These are phyloP conservation scores for Hydrangea macrophylla DNA, from an alignment of 148 eudicot species.

Conservation along the genomic window DNA sequence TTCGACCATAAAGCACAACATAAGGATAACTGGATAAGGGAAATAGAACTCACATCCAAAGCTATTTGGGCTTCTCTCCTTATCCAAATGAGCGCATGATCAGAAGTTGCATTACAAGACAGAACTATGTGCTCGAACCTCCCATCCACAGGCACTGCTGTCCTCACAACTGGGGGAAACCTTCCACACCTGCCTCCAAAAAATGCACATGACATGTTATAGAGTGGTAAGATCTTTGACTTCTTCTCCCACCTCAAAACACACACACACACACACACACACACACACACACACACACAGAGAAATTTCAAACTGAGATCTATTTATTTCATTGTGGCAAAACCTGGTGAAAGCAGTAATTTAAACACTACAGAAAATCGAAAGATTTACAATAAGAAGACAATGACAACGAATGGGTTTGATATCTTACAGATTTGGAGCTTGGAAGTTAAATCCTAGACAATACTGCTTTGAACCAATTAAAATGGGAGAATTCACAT, in stretches of 20 bases:
- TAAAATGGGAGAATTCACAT: background rate
- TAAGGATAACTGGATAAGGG: background rate
- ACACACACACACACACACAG: background rate
- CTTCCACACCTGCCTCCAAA: conserved; percentile 70
- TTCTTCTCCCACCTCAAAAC: background rate
- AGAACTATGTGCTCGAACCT: conserved; percentile 96
- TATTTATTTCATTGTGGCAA: background rate
- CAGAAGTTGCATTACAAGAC: conserved; percentile 91
- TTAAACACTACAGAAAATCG: background rate
- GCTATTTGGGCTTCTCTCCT: conserved; percentile 87
- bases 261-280: background rate
- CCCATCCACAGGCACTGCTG: conserved; percentile 98
- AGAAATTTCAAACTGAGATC: background rate
- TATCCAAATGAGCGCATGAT: conserved; percentile 85
- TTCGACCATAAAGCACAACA: background rate
- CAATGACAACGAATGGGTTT: background rate
- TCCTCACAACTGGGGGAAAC: conserved; percentile 88
- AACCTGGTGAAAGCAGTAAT: conserved; percentile 9
- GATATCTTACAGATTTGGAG: background rate
- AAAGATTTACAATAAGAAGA: background rate
- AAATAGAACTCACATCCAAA: conserved; percentile 54
- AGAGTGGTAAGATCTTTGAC: background rate
- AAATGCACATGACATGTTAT: background rate
- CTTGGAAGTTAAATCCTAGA: background rate
- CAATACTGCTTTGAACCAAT: background rate